Evolutionary conservation across 1,139 yeast genomes (phyloP).

Genomic region (Saccharomyces hybrid): DNA sequence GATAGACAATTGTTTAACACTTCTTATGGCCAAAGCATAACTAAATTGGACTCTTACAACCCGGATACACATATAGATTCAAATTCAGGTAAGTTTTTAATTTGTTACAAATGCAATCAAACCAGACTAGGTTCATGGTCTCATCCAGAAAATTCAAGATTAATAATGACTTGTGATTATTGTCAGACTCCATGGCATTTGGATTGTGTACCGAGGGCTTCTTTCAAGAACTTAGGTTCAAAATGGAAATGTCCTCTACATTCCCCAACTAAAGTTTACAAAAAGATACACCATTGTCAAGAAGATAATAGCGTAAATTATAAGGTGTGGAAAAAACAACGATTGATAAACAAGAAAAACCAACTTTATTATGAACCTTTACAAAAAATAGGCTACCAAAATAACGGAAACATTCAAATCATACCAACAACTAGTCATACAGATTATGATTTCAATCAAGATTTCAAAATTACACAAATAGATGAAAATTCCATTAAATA

Average conservation of each 20-base stretch:
- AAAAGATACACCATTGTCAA: neutral
- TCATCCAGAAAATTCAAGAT: slow-evolving; percentile 36
- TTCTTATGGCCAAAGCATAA: slow-evolving; percentile 39
- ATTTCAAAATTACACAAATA: slow-evolving; percentile 18
- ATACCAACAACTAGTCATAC: slow-evolving; percentile 33
- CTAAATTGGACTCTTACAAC: slow-evolving; percentile 38
- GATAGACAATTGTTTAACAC: slow-evolving; percentile 36
- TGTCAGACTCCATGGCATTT: slow-evolving; percentile 88
- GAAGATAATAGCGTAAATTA: slow-evolving; percentile 37
- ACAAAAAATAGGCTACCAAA: slow-evolving; percentile 52
- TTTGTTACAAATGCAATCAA: slow-evolving; percentile 68
- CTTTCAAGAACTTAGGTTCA: slow-evolving; percentile 68
- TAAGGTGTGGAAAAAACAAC: slow-evolving; percentile 16
- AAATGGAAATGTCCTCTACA: slow-evolving; percentile 97
- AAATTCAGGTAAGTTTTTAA: slow-evolving; percentile 47
- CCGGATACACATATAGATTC: slow-evolving; percentile 59
- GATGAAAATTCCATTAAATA: slow-evolving; percentile 68
- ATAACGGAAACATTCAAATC: slow-evolving; percentile 63
- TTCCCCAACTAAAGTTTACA: slow-evolving; percentile 26
- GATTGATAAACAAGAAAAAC: slow-evolving; percentile 42
- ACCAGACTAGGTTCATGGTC: slow-evolving; percentile 45
- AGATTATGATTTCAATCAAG: slow-evolving; percentile 34
- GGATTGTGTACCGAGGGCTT: slow-evolving; percentile 77
- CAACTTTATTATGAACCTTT: slow-evolving; percentile 47
- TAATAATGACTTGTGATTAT: slow-evolving; percentile 71